Base-by-base conservation (phyloP, 352 stramenopile species). In the Pythium oligandrum region DNA sequence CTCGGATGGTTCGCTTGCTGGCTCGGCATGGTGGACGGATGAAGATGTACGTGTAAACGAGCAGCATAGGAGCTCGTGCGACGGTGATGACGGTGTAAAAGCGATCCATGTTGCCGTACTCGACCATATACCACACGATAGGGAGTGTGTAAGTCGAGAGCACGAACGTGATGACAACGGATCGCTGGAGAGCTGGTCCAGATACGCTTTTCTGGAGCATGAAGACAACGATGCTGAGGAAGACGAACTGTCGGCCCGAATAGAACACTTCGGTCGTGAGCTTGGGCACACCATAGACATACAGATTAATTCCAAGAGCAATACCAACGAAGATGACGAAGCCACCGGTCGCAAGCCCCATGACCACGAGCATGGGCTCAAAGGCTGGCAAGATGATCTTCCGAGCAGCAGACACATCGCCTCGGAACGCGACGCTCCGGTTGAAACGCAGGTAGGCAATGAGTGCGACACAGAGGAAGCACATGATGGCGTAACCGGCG, bases 191-290 rank as follows among this genome's bases (percentile, higher is more conserved):
- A 1, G 75, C 72, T 1, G 70, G 73, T 31, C 75, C 53, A 8
- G 75, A 78, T 3, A 81, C 68, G 39, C 68, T 80, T 53, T 78
- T 76, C 34, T 83, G 70, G 9, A 77, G 63, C 56, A 85, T 77
- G 37, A 85, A 85, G 10, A 85, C 61, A 8, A 73, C 45, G 34
- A 78, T 53, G 34, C 82, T 53, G 17, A 81, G 45, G 45, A 83
- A 44, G 6, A 78, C 59, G 56, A 82, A 80, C 47, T 74, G 64
- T 5, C 71, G 63, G 3, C 71, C 71, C 40, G 71, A 45, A 54
- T 70, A 79, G 44, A 79, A 51, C 17, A 44, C 60, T 40, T 79
- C 68, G 1, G 53, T 64, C 5, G 40, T 50, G 0, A 76, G 53
- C 4, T 36, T 59, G 3, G 51, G 48, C 9, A 60, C 45, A 44